phyloP scores from a whole-genome alignment of 2,329 filamentous ascomycete genomes.

The Penicillium janthinellum region DNA sequence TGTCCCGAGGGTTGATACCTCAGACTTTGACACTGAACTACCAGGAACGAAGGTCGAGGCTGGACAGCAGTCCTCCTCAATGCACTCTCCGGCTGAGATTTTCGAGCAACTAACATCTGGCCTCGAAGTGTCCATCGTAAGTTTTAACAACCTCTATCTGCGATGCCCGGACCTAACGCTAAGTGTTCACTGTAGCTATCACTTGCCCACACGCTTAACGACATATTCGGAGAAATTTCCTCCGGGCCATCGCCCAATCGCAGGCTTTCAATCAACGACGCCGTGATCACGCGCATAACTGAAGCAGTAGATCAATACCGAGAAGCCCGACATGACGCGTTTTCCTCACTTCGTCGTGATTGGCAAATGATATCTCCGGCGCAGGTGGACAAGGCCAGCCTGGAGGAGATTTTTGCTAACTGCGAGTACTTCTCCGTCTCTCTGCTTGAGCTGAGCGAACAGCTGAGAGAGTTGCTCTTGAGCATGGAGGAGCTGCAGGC shows the following conservation, averaged over 20 bases:
- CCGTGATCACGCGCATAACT: neutral
- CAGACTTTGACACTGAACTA: no score
- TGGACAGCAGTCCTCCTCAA: neutral
- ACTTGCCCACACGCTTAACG: neutral
- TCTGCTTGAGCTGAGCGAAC: constrained; percentile 84
- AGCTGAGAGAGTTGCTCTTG: constrained; percentile 79
- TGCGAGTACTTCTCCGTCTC: constrained; percentile 96
- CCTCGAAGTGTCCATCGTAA: neutral
- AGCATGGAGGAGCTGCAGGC: constrained; percentile 68
- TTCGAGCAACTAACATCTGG: constrained; percentile 1
- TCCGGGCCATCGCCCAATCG: neutral
- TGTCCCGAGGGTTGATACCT: neutral
- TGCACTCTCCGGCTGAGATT: neutral
- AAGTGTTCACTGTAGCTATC: neutral
- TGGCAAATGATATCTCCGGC: constrained; percentile 65
- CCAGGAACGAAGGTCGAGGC: neutral
- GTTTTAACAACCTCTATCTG: neutral
- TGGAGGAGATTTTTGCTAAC: constrained; percentile 93
- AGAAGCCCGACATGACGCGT: constrained; percentile 70
- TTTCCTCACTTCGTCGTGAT: constrained; percentile 41
- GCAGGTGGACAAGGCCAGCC: constrained; percentile 81
- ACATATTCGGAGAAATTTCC: neutral
- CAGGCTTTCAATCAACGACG: neutral
- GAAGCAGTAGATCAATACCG: constrained; percentile 69
- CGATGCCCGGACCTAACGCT: neutral